phyloP scores from a whole-genome alignment of 2,329 filamentous ascomycete species.

The Graphiopsis chlorocephala region DNA sequence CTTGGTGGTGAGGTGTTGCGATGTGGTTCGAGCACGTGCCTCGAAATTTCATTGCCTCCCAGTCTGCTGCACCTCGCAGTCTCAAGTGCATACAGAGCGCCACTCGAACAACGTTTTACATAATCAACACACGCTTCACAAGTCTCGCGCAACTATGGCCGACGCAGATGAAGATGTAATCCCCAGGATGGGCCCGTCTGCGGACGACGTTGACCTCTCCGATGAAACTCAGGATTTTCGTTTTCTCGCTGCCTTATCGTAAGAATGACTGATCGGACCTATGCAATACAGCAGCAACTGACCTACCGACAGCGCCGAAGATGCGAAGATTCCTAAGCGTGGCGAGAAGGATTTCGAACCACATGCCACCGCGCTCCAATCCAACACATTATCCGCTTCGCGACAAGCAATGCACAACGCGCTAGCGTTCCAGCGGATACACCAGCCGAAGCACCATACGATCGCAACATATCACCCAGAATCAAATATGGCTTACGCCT shows the following conservation, averaged over 20 bases:
- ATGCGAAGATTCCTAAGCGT: conserved; percentile 70
- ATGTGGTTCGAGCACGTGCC: not conserved
- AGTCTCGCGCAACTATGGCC: conserved; percentile 30
- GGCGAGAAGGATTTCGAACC: conserved; percentile 98
- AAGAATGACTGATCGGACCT: conserved; percentile 12
- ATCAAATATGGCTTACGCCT: conserved; percentile 58
- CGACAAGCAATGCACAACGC: conserved; percentile 87
- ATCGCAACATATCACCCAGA: conserved; percentile 73
- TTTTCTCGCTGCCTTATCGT: conserved; percentile 60
- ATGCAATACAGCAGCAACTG: not conserved
- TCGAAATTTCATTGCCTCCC: not conserved
- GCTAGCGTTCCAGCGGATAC: conserved; percentile 71
- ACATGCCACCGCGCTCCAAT: conserved; percentile 81
- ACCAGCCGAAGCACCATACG: conserved; percentile 63
- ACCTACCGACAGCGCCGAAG: conserved; percentile 27
- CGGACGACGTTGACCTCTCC: conserved; percentile 71
- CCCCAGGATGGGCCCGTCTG: conserved; percentile 55
- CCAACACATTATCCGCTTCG: conserved; percentile 73
- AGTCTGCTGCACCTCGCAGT: not conserved
- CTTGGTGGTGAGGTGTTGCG: not conserved
- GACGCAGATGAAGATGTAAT: conserved; percentile 38
- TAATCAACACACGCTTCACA: too few species aligned
- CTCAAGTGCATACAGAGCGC: not conserved
- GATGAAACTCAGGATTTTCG: conserved; percentile 88
- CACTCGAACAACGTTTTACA: not conserved